Conservation (phyloP, 345 rosid species). For the Rhodamnia rubescens region DNA sequence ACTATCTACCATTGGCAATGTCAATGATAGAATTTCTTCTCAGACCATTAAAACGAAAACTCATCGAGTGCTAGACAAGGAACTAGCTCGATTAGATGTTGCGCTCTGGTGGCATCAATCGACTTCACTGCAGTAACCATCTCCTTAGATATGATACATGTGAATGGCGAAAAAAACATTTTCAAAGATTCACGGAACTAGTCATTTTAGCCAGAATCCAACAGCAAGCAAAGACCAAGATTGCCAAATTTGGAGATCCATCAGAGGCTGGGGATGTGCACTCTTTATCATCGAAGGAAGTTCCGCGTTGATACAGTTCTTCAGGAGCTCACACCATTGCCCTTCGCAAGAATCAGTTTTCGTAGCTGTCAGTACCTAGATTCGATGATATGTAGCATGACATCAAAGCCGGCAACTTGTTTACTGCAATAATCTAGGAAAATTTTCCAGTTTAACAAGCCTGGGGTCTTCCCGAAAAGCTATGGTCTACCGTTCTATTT, state of each 20-base stretch:
- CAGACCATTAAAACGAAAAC: not conserved
- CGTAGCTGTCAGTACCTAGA: not conserved
- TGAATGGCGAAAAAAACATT: not conserved
- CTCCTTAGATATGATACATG: not conserved
- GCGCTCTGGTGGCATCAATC: not conserved
- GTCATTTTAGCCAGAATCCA: not conserved
- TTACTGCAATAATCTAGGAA: not conserved
- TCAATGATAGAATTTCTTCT: not conserved
- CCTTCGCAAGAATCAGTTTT: not conserved
- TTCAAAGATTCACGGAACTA: not conserved
- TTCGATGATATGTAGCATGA: not conserved
- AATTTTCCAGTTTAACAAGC: not conserved
- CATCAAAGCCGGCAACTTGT: not conserved
- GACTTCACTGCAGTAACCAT: not conserved
- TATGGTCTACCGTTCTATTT: not conserved
- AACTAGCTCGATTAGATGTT: not conserved
- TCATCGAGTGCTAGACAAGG: not conserved
- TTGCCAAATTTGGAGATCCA: not conserved
- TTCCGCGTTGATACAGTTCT: not conserved
- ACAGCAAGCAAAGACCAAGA: not conserved
- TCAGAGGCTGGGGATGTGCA: not conserved
- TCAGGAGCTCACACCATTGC: not conserved
- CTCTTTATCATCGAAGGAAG: not conserved
- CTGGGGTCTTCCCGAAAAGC: not conserved
- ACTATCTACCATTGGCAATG: not conserved